These are phyloP conservation scores for Corymbia citriodora DNA, from an alignment of 441 rosid species.

Conservation along the genomic window DNA sequence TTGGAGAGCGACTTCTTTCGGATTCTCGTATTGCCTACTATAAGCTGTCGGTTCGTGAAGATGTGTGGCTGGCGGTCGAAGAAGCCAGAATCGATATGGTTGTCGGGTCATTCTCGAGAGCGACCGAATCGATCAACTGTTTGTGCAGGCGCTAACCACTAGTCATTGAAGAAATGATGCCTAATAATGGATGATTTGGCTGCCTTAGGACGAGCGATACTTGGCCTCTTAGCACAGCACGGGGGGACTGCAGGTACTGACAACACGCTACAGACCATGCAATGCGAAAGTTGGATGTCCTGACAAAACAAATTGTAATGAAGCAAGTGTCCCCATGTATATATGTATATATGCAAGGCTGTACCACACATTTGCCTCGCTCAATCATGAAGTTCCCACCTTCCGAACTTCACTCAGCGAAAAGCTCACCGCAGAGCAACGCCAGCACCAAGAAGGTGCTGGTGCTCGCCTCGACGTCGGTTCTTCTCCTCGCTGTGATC, in stretches of 20 bases:
- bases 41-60: not conserved
- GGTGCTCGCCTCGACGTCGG: not conserved
- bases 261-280: not conserved
- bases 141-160: not conserved
- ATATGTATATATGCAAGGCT: not conserved
- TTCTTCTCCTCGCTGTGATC: not conserved
- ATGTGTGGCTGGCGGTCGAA: not conserved
- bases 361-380: not conserved
- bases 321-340: not conserved
- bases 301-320: not conserved
- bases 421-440: not conserved
- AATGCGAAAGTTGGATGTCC: not conserved
- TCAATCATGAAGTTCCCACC: not conserved
- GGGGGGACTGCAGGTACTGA: not conserved
- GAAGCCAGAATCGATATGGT: not conserved
- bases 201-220: too few relatives aligned
- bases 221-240: not conserved
- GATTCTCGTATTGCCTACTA: not conserved
- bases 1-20: not conserved
- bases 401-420: not conserved
- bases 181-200: not conserved
- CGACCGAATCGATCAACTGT: not conserved
- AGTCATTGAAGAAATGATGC: not conserved
- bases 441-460: not conserved
- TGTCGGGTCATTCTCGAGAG: not conserved